phyloP scores from a whole-genome alignment of 1,284 basidiomycete species.

The Gymnopus androsaceus region DNA sequence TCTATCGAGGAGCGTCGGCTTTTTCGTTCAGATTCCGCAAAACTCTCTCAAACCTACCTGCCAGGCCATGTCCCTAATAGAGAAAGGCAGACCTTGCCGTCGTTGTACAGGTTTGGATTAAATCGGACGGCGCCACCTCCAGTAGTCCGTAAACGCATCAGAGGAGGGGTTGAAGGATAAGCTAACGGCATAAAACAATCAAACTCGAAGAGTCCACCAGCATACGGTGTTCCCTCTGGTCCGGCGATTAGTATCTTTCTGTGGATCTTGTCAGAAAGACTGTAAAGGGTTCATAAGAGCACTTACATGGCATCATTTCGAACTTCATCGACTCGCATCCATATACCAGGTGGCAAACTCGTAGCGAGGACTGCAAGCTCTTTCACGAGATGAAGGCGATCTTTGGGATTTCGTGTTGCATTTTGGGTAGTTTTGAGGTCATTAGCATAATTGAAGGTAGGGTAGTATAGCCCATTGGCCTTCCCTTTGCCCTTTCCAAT shows the following conservation, averaged over 20 bases:
- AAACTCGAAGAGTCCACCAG: conserved; percentile 57
- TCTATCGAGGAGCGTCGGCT: conserved; percentile 25
- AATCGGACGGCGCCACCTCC: conserved; percentile 52
- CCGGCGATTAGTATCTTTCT: conserved; percentile 61
- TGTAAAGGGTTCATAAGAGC: conserved; percentile 10
- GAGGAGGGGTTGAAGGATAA: conserved; percentile 48
- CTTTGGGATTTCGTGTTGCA: conserved; percentile 46
- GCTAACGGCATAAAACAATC: conserved; percentile 55
- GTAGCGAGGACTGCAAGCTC: conserved; percentile 57
- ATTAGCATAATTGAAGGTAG: conserved; percentile 38
- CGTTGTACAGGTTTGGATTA: conserved; percentile 55
- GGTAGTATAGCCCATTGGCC: conserved; percentile 28
- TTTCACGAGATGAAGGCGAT: conserved; percentile 53
- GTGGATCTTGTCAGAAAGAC: conserved; percentile 7
- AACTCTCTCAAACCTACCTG: conserved; percentile 32
- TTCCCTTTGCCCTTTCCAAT: conserved; percentile 11
- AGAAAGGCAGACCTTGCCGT: conserved; percentile 55
- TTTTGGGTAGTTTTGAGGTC: conserved; percentile 37
- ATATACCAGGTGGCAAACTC: conserved; percentile 53
- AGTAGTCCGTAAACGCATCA: conserved; percentile 52
- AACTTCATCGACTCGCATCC: conserved; percentile 57
- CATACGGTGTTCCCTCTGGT: conserved; percentile 55
- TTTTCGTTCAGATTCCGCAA: not conserved
- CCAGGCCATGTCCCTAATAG: conserved; percentile 56
- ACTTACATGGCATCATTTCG: conserved; percentile 55